Evolutionary conservation across 257 asterid genomes (phyloP), one percentile per base, ranked within the genome.

Genomic region (Gentiana dahurica): DNA sequence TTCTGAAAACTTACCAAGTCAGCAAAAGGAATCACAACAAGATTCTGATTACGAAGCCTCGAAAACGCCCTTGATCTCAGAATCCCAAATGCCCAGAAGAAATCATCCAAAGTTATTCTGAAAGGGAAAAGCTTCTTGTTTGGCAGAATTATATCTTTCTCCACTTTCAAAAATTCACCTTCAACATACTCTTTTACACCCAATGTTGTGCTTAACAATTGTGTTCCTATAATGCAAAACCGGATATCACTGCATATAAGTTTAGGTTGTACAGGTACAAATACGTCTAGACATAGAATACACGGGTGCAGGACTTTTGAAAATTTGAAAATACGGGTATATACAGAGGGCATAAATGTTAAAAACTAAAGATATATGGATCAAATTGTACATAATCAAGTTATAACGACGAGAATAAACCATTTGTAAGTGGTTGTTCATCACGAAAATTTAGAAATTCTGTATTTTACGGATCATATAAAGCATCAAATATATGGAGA

Each of bases 11-110:
- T 68, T 77, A 85, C 97, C 96, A 91, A 73, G 75, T 91, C 98
- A 2, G 95, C 98, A 50, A 87, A 80, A 67, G 98, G 98, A 60
- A 92, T 73, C 53, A 92, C 51, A 10, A 85, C 94, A 54, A 92
- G 95, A 71, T 78, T 92, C 61, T 85, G 95, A 61, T 77, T 89
- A 34, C 88, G 90, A 54, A 76, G 79, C 36, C 93, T 71, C 8
- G 98, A 83, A 75, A 88, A 92, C 1, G 97, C 95, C 74, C 95
- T 83, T 41, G 98, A 87, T 80, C 97, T 81, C 55, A 91, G 92
- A 45, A 91, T 80, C 47, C 95, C 98, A 74, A 87, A 91, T 69
- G 93, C 98, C 98, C 98, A 92, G 38, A 83, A 75, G 84, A 92
- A 92, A 72, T 87, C 94, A 53, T 92, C 93, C 76, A 75, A 15